Evolutionary conservation across 1,139 yeast genomes (phyloP), one percentile per base, ranked within the genome.

Genomic region (Pichia inconspicua): DNA sequence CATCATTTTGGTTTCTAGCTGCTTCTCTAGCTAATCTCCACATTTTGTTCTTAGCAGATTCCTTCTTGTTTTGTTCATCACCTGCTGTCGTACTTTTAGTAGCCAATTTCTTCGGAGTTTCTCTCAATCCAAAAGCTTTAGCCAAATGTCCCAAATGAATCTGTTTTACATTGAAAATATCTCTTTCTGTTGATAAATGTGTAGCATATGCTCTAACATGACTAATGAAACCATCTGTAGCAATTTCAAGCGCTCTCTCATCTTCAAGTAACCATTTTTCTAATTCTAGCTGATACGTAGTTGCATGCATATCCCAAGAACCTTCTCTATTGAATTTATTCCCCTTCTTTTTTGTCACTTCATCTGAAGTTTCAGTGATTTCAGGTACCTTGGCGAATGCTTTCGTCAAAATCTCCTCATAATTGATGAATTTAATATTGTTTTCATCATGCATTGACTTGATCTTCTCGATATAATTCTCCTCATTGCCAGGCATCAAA

Each of bases 181-280:
- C 75, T 60, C 92, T 77, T 65, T 94, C 98, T 1, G 80, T 62
- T 0, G 90, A 71, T 53, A 88, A 77, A 70, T 92, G 99, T 0
- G 99, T 92, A n/a, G 98, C 88, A 63, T 92, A 92, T 0, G 98
- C 98, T 61, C 97, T 75, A 40, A 92, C 73, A 65, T 92, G 97
- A 53, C 96, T 84, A 10, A 85, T 80, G 62, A 87, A 92, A 2
- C 87, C 97, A 58, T 81, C 78, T 40, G 66, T 64, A 17, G 67
- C 66, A 15, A 72, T 61, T 25, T 77, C 80, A 48, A 81, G 83
- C 12, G 76, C 76, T 0, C 70, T 66, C 1, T 75, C 67, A 57
- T 85, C 86, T 57, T 81, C 95, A 43, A 92, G 67, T 32, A 90
- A 70, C 84, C 95, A 84, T 62, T 97, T 73, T 69, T 92, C 99